Evolutionary conservation across 164 flowering plant genomes (phyloP), one percentile per base, ranked within the genome.

Genomic region (Amborella trichopoda): DNA sequence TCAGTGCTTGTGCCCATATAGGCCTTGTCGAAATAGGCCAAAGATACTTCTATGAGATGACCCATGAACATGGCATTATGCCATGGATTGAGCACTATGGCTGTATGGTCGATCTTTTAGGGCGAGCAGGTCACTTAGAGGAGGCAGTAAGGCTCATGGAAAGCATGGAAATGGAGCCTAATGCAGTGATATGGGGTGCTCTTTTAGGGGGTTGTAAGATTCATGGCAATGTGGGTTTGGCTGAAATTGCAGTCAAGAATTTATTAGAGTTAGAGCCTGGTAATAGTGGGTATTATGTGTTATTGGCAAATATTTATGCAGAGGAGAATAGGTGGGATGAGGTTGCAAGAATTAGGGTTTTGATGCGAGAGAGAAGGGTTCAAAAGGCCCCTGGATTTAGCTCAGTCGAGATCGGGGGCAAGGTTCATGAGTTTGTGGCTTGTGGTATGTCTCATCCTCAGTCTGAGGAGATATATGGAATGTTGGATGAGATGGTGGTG

Each of bases 31-130:
- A 76, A 58, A 81, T 78, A 63, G 96, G 94, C 6, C 67, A 62
- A 0, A 36, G 48, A 44, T 60, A 53, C 41, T 80, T 83, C 40
- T 28, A 11, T 2, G 72, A 71, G 57, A 86, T 86, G 96, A 63
- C 56, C n/a, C 28, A 13, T 12, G 62, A 64, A 14, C 74, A 66
- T 34, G 55, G 40, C 4, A 72, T 82, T 27, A 3, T 34, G 52
- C 80, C 95, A 12, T 67, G 49, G 45, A 46, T 80, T 5, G 74
- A 73, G 53, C 96, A 86, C 59, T 83, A 83, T 14, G 94, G 96
- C 10, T 86, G 94, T 65, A 65, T 86, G 76, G 72, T 86, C 47
- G 96, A 80, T 71, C 75, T 86, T 13, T 56, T 80, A 11, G 54
- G 83, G 55, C 78, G 73, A 53, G 76, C 77, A 23, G 87, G 93